Percentiles rank a stretch among this genome's conserved stretches.
Conservation (phyloP, 192 early-diverging fungal genomes). For the Entophlyctis luteolus region DNA sequence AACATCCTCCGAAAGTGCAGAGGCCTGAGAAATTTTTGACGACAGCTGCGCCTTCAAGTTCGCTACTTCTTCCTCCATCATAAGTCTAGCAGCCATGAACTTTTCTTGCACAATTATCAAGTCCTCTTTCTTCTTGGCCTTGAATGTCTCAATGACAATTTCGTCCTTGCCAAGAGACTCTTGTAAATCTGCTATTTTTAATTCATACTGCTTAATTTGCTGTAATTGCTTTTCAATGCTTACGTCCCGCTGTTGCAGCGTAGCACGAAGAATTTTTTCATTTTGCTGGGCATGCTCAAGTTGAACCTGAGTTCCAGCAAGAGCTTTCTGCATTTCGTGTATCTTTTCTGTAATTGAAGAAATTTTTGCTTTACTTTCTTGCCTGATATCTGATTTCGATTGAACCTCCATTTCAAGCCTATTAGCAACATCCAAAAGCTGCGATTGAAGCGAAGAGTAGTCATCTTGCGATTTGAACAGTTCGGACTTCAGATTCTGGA, state of each 20-base stretch:
- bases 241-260: slow-evolving; percentile 36
- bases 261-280: slow-evolving; percentile 30
- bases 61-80: slow-evolving; percentile 45
- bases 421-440: slow-evolving; percentile 29
- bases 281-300: slow-evolving; percentile 33
- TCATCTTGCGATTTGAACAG: slow-evolving; percentile 20
- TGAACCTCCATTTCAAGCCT: slow-evolving; percentile 32
- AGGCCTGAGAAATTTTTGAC: slow-evolving; percentile 26
- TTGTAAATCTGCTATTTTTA: slow-evolving; percentile 16
- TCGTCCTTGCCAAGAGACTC: slow-evolving; percentile 20
- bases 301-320: slow-evolving; percentile 39
- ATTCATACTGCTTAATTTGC: slow-evolving; percentile 29
- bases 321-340: slow-evolving; percentile 32
- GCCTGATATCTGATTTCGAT: slow-evolving; percentile 34
- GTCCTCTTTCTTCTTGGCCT: slow-evolving; percentile 47
- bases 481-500: slow-evolving; percentile 30
- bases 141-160: slow-evolving; percentile 31
- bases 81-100: slow-evolving; percentile 37
- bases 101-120: slow-evolving; percentile 49
- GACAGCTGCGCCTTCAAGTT: slow-evolving; percentile 32
- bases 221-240: slow-evolving; percentile 23
- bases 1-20: slow-evolving; percentile 26
- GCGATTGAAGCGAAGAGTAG: slow-evolving; percentile 24
- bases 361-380: slow-evolving; percentile 40
- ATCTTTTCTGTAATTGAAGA: slow-evolving; percentile 40